Conservation (phyloP, 2,329 filamentous ascomycete genomes). For the Onygena corvina region DNA sequence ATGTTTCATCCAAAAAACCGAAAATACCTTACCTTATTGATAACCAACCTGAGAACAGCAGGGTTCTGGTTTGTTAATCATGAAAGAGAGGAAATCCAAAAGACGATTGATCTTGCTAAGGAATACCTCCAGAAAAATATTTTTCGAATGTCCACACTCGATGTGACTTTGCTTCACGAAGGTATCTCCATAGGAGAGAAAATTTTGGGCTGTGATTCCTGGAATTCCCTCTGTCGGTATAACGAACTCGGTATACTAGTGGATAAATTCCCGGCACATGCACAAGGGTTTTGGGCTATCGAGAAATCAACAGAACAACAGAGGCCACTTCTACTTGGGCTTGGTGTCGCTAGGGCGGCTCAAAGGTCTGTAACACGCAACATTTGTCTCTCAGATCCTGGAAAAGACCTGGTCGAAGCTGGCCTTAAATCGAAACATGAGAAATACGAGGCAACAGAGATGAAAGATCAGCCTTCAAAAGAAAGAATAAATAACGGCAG, state of each 20-base stretch:
- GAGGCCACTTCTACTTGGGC: slow-evolving; percentile 45
- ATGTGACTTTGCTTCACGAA: slow-evolving; percentile 48
- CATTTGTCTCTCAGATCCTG: slow-evolving; percentile 27
- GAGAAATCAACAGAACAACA: slow-evolving; percentile 31
- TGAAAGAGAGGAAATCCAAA: slow-evolving; percentile 47
- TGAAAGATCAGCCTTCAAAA: slow-evolving; percentile 12
- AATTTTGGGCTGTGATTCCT: slow-evolving; percentile 50
- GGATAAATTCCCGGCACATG: slow-evolving; percentile 51
- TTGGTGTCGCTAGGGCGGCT: slow-evolving; percentile 46
- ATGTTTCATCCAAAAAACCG: slow-evolving; percentile 70
- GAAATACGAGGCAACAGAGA: slow-evolving; percentile 14
- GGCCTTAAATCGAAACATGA: slow-evolving; percentile 29
- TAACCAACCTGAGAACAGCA: slow-evolving; percentile 68
- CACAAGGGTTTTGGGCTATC: slow-evolving; percentile 56
- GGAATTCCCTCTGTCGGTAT: slow-evolving; percentile 53
- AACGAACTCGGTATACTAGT: slow-evolving; percentile 72
- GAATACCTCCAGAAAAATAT: slow-evolving; percentile 54
- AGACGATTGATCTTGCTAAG: slow-evolving; percentile 52
- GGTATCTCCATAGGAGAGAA: slow-evolving; percentile 54
- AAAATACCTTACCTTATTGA: slow-evolving; percentile 53
- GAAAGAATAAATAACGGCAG: slow-evolving; percentile 15
- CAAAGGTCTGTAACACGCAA: slow-evolving; percentile 42
- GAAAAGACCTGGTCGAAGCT: slow-evolving; percentile 30
- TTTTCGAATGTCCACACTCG: slow-evolving; percentile 47
- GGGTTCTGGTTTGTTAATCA: slow-evolving; percentile 82